Percentiles rank a stretch among this genome's conserved stretches.
These are phyloP conservation scores for Eucalyptus curtisii DNA, from an alignment of 345 rosid species.

Conservation along the genomic window DNA sequence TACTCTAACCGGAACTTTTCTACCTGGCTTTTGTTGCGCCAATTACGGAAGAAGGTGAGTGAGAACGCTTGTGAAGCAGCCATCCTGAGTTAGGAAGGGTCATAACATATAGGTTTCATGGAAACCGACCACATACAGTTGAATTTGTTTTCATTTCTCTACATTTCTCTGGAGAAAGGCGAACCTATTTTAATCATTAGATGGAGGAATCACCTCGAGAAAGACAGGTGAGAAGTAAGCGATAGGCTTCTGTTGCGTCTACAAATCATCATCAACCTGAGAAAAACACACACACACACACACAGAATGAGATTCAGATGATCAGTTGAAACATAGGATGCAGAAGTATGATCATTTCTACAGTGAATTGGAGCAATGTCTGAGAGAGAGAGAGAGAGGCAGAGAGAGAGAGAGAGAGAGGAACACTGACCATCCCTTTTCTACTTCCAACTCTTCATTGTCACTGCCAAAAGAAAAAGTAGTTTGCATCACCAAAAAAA, in stretches of 20 bases:
- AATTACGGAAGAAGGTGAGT: conserved; percentile 7
- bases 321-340: background rate
- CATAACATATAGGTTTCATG: background rate
- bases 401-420: background rate
- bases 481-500: background rate
- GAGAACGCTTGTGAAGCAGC: conserved; percentile 1
- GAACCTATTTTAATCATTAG: background rate
- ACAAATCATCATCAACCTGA: background rate
- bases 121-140: background rate
- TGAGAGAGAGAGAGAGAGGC: no score
- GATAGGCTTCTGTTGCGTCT: background rate
- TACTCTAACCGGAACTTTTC: background rate
- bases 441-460: conserved; percentile 3
- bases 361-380: background rate
- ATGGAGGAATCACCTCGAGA: background rate
- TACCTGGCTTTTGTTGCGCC: conserved; percentile 21
- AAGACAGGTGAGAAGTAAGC: background rate
- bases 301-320: background rate
- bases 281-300: background rate
- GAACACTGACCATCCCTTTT: conserved; percentile 2
- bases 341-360: background rate
- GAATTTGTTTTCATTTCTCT: background rate
- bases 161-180: background rate
- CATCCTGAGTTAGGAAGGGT: background rate
- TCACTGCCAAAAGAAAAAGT: background rate